Conservation (phyloP, 768 basidiomycete species). For the Suillus americanus region DNA sequence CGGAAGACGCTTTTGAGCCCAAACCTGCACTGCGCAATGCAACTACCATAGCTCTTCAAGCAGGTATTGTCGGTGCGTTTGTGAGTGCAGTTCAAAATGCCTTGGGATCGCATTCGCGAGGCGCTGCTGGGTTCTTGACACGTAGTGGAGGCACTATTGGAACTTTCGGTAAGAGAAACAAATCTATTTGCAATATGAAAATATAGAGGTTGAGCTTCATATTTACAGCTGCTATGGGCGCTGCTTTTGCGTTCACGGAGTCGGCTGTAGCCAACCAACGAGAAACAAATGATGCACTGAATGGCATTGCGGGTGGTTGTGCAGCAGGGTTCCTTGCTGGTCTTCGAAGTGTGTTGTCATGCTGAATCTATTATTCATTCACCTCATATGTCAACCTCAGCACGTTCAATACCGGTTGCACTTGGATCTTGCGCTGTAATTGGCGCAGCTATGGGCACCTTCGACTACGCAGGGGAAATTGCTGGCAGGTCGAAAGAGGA, state of each 20-base stretch:
- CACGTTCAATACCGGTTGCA: conserved; percentile 81
- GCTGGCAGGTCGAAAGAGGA: conserved; percentile 44
- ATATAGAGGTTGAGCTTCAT: neutral
- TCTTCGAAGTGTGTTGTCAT: conserved; percentile 59
- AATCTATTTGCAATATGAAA: neutral
- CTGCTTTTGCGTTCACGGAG: conserved; percentile 82
- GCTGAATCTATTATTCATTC: conserved; percentile 1
- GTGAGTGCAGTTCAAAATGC: conserved; percentile 80
- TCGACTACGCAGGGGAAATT: conserved; percentile 75
- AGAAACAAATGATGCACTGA: conserved; percentile 74
- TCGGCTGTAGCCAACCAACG: conserved; percentile 79
- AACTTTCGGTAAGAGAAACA: conserved; percentile 70
- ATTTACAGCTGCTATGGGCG: conserved; percentile 80
- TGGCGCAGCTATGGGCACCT: conserved; percentile 78
- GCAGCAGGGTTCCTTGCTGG: conserved; percentile 93
- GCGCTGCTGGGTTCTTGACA: conserved; percentile 84
- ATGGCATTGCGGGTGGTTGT: conserved; percentile 85
- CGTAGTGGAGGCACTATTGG: conserved; percentile 89
- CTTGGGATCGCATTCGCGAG: conserved; percentile 69
- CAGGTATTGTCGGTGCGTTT: conserved; percentile 63
- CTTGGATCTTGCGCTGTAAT: conserved; percentile 76
- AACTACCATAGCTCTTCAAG: conserved; percentile 58
- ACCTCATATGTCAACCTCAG: conserved; percentile 38
- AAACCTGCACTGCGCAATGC: conserved; percentile 59
- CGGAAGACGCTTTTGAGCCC: conserved; percentile 38